Percentiles rank a stretch among this genome's conserved stretches.
These are phyloP conservation scores for Larix kaempferi DNA, from an alignment of 75 land plant species.

Conservation along the genomic window DNA sequence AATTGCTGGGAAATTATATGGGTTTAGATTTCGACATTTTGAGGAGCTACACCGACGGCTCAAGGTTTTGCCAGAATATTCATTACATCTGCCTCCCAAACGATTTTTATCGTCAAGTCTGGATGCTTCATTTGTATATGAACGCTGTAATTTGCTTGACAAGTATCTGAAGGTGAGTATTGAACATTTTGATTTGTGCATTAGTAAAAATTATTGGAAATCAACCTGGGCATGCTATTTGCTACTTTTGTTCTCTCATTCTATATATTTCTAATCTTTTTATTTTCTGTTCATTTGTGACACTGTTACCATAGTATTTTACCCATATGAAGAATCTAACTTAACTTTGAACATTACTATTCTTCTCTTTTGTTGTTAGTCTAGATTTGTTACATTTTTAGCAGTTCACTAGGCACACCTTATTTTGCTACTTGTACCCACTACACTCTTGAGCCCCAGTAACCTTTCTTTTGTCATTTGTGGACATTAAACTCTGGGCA, in stretches of 20 bases:
- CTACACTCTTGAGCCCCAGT: too few relatives aligned
- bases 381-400: too few relatives aligned
- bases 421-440: too few relatives aligned
- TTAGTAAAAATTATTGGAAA: neutral
- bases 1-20: neutral
- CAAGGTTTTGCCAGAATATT: conserved; percentile 74
- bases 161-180: conserved; percentile 76
- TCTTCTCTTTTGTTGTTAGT: neutral
- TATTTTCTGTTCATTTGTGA: neutral
- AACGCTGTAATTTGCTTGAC: conserved; percentile 83
- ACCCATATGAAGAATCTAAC: neutral
- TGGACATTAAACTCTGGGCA: too few relatives aligned
- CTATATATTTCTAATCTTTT: neutral
- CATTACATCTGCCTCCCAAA: conserved; percentile 85
- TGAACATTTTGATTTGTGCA: neutral
- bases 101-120: conserved; percentile 76
- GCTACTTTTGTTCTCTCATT: neutral
- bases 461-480: too few relatives aligned
- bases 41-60: conserved; percentile 89
- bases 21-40: conserved; percentile 83
- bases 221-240: neutral
- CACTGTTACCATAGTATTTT: neutral
- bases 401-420: too few relatives aligned
- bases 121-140: conserved; percentile 65
- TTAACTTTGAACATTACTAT: neutral